Conservation (phyloP, 2,329 filamentous ascomycete species). For the Leptographium wingfieldii region DNA sequence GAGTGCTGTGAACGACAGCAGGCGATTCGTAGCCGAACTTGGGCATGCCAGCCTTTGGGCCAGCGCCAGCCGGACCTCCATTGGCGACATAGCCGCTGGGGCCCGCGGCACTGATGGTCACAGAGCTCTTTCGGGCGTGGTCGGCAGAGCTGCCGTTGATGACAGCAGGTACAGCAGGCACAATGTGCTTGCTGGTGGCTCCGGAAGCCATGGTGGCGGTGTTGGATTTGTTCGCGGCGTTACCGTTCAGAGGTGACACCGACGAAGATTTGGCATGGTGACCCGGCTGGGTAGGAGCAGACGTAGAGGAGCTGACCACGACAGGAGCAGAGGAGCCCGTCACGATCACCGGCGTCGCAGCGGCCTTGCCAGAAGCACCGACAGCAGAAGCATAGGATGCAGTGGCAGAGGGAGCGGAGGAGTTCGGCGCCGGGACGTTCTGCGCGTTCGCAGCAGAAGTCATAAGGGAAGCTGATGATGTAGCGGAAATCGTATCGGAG, state of each 20-base stretch:
- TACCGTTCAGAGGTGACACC: conserved; percentile 76
- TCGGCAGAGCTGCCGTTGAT: conserved; percentile 59
- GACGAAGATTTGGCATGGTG: conserved; percentile 53
- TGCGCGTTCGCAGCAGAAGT: conserved; percentile 47
- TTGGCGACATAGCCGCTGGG: conserved; percentile 65
- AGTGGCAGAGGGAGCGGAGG: conserved; percentile 39
- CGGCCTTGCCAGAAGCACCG: conserved; percentile 49
- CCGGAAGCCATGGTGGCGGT: conserved; percentile 8
- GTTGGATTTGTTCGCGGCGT: conserved; percentile 18
- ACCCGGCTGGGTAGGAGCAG: conserved; percentile 33
- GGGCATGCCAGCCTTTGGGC: conserved; percentile 48
- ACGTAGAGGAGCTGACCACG: conserved; percentile 41
- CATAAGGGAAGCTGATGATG: conserved; percentile 31
- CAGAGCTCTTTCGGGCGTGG: conserved; percentile 76
- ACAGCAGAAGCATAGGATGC: conserved; percentile 57
- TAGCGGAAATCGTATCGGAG: background rate
- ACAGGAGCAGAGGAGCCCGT: conserved; percentile 43
- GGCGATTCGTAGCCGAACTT: conserved; percentile 76
- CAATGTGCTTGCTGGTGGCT: conserved; percentile 25
- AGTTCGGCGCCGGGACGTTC: conserved; percentile 44
- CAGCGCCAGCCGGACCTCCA: conserved; percentile 46
- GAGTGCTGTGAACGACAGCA: conserved; percentile 53
- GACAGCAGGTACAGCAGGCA: conserved; percentile 48
- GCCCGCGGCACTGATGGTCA: conserved; percentile 80
- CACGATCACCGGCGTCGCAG: conserved; percentile 47